Percentiles rank a stretch among this genome's conserved stretches.
phyloP scores from a whole-genome alignment of 768 basidiomycete species.

The Trametes cingulata region DNA sequence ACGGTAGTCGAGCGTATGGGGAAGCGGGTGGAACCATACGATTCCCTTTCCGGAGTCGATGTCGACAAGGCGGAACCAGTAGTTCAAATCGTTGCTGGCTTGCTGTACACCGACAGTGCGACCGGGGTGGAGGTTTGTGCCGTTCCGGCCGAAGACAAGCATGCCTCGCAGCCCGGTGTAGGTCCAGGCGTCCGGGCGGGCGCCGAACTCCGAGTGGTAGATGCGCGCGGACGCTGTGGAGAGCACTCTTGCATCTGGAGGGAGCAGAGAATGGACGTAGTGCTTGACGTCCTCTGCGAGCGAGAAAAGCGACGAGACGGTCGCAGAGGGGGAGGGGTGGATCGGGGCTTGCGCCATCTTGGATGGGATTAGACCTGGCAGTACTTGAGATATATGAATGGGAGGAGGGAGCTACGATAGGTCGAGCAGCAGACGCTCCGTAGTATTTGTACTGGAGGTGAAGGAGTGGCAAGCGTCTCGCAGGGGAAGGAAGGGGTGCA shows the following conservation, averaged over 20 bases:
- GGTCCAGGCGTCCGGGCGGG: slow-evolving; percentile 52
- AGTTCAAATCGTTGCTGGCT: slow-evolving; percentile 35
- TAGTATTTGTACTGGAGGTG: slow-evolving; percentile 9
- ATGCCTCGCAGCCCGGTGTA: slow-evolving; percentile 62
- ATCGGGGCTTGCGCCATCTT: slow-evolving; percentile 1
- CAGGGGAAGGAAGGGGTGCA: slow-evolving; percentile 15
- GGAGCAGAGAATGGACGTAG: slow-evolving; percentile 28
- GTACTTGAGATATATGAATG: background rate
- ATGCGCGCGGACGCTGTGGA: slow-evolving; percentile 58
- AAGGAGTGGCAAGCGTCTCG: background rate
- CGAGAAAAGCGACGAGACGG: slow-evolving; percentile 17
- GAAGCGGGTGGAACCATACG: slow-evolving; percentile 69
- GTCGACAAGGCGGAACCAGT: slow-evolving; percentile 70
- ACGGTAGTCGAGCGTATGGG: slow-evolving; percentile 64
- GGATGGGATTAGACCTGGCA: background rate
- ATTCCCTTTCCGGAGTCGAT: slow-evolving; percentile 52
- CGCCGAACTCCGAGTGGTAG: slow-evolving; percentile 59
- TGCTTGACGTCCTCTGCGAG: slow-evolving; percentile 20
- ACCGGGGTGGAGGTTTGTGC: slow-evolving; percentile 22
- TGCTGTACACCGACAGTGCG: slow-evolving; percentile 21
- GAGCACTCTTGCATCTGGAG: slow-evolving; percentile 38
- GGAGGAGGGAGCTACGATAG: background rate
- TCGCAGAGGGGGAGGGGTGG: slow-evolving; percentile 10
- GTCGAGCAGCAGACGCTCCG: background rate
- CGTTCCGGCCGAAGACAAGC: slow-evolving; percentile 49